Percentiles rank a stretch among this genome's conserved stretches.
phyloP scores from a whole-genome alignment of 2,329 filamentous ascomycete genomes.

The Teratosphaeria gauchensis region DNA sequence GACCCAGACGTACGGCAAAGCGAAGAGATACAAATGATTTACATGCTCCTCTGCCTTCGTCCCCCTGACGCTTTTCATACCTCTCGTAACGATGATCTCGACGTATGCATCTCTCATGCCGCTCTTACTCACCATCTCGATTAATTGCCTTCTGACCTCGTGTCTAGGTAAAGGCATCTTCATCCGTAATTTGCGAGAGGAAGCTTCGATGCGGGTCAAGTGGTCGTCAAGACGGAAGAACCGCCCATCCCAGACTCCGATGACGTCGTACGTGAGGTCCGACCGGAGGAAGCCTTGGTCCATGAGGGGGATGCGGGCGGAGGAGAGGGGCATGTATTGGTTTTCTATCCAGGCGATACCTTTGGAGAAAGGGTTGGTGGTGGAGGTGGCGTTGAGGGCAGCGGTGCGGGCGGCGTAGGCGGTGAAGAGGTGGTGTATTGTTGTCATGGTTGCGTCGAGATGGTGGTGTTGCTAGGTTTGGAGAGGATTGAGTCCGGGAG shows the following conservation, averaged over 20 bases:
- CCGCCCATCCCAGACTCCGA: slow-evolving; percentile 1
- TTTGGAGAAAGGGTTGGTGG: slow-evolving; percentile 2
- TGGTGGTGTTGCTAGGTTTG: not conserved
- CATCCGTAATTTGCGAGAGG: not conserved
- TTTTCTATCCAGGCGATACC: not conserved
- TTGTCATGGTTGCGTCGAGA: not conserved
- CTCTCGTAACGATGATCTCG: slow-evolving; percentile 43
- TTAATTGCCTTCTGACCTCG: slow-evolving; percentile 8
- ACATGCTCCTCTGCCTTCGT: slow-evolving; percentile 25
- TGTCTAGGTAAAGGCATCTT: not conserved
- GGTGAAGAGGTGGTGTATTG: not conserved
- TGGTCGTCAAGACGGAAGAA: not conserved
- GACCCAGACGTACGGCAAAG: slow-evolving; percentile 42
- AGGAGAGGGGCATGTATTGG: not conserved
- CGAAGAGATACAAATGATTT: slow-evolving; percentile 40
- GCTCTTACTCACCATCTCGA: slow-evolving; percentile 38
- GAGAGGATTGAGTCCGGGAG: not conserved
- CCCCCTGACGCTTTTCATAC: slow-evolving; percentile 34
- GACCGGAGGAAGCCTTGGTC: not conserved
- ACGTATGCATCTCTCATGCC: slow-evolving; percentile 43
- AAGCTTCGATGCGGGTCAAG: not conserved
- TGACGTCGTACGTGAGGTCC: not conserved
- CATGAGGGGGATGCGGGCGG: not conserved
- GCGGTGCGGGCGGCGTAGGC: not conserved
- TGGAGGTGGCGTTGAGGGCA: slow-evolving; percentile 13